Percentiles rank a stretch among this genome's conserved stretches.
phyloP scores from a whole-genome alignment of 805 yeast genomes.

The Ogataea naganishii region DNA sequence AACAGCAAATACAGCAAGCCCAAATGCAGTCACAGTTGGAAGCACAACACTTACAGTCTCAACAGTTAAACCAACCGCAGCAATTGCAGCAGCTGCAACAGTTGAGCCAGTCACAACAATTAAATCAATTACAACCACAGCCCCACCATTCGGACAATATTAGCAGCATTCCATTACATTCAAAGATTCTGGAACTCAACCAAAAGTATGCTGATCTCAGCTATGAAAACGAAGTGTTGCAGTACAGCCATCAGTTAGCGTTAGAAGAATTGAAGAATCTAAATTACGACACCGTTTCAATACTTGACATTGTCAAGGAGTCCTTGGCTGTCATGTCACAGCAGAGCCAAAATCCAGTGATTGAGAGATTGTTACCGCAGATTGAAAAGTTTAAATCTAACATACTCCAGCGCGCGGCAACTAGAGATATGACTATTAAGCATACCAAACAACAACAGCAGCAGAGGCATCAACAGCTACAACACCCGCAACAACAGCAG shows the following conservation, averaged over 20 bases:
- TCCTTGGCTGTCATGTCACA: conserved; percentile 4
- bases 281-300: conserved; percentile 43
- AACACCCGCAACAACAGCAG: conserved; percentile 6
- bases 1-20: conserved; percentile 3
- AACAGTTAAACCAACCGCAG: conserved; percentile 6
- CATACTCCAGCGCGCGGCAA: conserved; percentile 22
- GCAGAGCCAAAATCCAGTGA: conserved; percentile 6
- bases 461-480: conserved; percentile 5
- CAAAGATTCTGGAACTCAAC: conserved; percentile 10
- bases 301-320: conserved; percentile 33
- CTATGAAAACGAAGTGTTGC: conserved; percentile 33
- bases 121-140: too few relatives aligned
- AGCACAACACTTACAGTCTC: conserved; percentile 1
- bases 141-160: conserved; percentile 2
- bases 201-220: conserved; percentile 27
- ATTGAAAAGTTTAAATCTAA: conserved; percentile 19
- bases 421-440: conserved; percentile 20
- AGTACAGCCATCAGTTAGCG: conserved; percentile 37
- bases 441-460: conserved; percentile 7
- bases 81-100: conserved; percentile 4
- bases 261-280: conserved; percentile 38
- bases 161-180: conserved; percentile 12
- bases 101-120: conserved; percentile 1
- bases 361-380: conserved; percentile 8
- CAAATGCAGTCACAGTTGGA: conserved; percentile 5